Percentiles rank a stretch among this genome's conserved stretches.
phyloP scores from a whole-genome alignment of 108 stramenopile genomes.

The Cyclotella choctawhatcheeana region DNA sequence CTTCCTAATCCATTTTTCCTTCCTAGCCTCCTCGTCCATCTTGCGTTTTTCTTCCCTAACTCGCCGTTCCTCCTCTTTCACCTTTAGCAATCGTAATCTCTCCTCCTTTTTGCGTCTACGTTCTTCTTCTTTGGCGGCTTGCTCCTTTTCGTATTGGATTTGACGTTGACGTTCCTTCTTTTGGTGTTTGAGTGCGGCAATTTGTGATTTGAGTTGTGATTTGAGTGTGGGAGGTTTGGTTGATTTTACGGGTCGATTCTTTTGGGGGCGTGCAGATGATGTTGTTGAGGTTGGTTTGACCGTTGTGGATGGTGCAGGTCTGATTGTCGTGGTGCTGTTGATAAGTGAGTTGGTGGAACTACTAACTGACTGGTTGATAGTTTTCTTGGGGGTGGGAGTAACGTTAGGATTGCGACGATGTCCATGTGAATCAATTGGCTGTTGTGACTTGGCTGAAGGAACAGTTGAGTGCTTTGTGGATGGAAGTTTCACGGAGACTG shows the following conservation, averaged over 20 bases:
- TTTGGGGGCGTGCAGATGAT: slow-evolving; percentile 1
- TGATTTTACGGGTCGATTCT: no score
- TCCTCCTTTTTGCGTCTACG: slow-evolving; percentile 37
- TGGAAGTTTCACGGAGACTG: neutral
- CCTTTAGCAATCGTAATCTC: slow-evolving; percentile 4
- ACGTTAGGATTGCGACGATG: slow-evolving; percentile 1
- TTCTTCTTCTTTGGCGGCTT: neutral
- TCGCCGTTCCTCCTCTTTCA: slow-evolving; percentile 22
- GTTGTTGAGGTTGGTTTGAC: neutral
- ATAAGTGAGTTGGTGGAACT: neutral
- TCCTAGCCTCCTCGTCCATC: neutral
- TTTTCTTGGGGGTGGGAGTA: neutral
- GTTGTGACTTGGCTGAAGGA: neutral
- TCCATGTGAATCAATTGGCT: neutral
- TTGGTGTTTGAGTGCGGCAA: slow-evolving; percentile 59
- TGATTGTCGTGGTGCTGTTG: neutral
- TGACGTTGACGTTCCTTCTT: slow-evolving; percentile 42
- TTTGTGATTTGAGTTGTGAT: slow-evolving; percentile 67
- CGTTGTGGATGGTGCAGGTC: neutral
- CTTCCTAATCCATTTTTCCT: slow-evolving; percentile 1
- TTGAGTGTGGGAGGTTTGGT: slow-evolving; percentile 45
- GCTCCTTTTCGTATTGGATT: slow-evolving; percentile 22
- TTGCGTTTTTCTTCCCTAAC: slow-evolving; percentile 18
- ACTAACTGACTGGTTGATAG: neutral
- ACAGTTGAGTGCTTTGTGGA: neutral